Base-by-base conservation (phyloP, 2,329 filamentous ascomycete genomes). In the Paecilomyces niveus region DNA sequence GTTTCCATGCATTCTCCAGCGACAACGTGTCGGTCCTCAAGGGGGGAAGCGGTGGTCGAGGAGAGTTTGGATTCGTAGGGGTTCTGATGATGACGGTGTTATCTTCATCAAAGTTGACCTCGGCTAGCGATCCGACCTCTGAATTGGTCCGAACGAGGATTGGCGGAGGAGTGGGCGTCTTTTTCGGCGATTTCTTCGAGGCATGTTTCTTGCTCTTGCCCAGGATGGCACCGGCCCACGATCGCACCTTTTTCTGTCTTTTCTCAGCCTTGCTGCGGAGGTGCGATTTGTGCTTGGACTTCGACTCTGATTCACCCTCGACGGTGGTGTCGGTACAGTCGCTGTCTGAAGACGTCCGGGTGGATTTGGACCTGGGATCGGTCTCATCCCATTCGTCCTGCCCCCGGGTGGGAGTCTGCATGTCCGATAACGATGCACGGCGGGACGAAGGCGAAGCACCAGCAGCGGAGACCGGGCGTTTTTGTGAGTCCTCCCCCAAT, bases 201-300 rank as follows among this genome's bases (percentile, higher is more conserved):
- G 69, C 69, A 56, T 77, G 73, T 55, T 76, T 75, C 59, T 80
- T 80, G 45, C 74, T 71, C 64, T 80, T 81, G 31, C 61, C 62
- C 24, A 83, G 66, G 57, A 83, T 80, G 8, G 78, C 76, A 21
- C 79, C 80, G 49, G 80, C 80, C 80, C 80, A 83, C 11, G 77
- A 80, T 68, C 89, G 91, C 59, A 93, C 89, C 71, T 89, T 89
- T 75, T 90, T 92, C 68, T 87, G 83, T 62, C 83, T 83, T 74
- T 80, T 83, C 59, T 72, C 72, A 7, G 66, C 55, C 59, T 67
- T 74, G 45, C 39, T 68, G 77, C 55, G 50, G 50, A 52, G 21
- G n/a, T 50, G 45, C 11, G n/a, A 21, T 52, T 52, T 52, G 21
- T 52, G 26, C 15, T 45, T 45, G 6, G 60, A 69, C 59, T 65